Evolutionary conservation across 345 rosid genomes (phyloP).

Genomic region (Lumnitzera racemosa): DNA sequence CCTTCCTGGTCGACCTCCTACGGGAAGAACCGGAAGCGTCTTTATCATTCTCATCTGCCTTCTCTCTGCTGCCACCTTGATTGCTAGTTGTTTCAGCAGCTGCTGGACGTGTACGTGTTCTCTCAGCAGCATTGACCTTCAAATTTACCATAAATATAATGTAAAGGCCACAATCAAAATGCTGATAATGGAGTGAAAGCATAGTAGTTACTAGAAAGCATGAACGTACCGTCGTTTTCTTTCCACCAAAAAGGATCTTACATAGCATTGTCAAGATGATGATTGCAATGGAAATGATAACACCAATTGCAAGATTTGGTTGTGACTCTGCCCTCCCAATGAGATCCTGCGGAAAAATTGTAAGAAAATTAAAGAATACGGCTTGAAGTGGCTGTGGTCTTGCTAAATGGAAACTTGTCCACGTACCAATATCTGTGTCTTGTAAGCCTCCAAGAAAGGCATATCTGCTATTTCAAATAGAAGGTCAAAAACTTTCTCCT

Average conservation of each 20-base stretch:
- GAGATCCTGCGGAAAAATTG: constrained; percentile 24
- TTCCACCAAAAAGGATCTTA: constrained; percentile 30
- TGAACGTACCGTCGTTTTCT: constrained; percentile 19
- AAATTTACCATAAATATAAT: constrained; percentile 3
- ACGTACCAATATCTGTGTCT: constrained; percentile 20
- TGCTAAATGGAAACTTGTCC: neutral
- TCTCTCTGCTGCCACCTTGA: constrained; percentile 10
- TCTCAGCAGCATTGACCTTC: constrained; percentile 11
- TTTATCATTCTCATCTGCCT: constrained; percentile 14
- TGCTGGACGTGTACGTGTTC: neutral
- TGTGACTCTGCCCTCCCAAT: constrained; percentile 45
- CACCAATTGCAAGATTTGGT: constrained; percentile 36
- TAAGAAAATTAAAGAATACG: neutral
- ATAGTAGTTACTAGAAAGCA: neutral
- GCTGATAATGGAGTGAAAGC: neutral
- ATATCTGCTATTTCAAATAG: constrained; percentile 23
- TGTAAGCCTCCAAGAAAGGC: constrained; percentile 17
- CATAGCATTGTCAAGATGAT: constrained; percentile 21
- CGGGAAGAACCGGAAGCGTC: constrained; percentile 6
- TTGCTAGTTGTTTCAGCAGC: constrained; percentile 9
- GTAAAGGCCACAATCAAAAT: neutral
- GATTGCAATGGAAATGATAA: constrained; percentile 25
- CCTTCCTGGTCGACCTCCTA: constrained; percentile 15
- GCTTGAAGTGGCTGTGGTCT: neutral
- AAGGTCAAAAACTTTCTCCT: constrained; percentile 19